Evolutionary conservation across 2,329 filamentous ascomycete genomes (phyloP).

Genomic region (Erysiphe pulchra): DNA sequence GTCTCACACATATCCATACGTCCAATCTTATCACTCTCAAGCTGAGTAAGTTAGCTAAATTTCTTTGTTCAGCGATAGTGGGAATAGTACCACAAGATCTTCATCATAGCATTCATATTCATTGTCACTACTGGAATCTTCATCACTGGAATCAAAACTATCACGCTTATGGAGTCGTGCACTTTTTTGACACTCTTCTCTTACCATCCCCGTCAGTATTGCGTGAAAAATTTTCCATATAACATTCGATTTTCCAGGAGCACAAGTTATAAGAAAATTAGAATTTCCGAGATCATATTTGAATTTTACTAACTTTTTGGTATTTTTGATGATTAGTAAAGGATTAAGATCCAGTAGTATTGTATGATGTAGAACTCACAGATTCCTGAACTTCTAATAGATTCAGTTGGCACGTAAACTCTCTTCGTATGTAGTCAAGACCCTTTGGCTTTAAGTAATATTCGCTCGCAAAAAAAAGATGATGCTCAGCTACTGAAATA

Average conservation of each 20-base stretch:
- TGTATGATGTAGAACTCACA: background rate
- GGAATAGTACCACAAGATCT: background rate
- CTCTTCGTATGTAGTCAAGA: slow-evolving; percentile 4
- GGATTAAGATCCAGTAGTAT: too few relatives aligned
- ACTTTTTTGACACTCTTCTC: slow-evolving; percentile 3
- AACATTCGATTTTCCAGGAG: slow-evolving; percentile 1
- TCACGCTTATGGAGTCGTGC: slow-evolving; percentile 1
- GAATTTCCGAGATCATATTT: slow-evolving; percentile 1
- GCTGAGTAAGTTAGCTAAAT: background rate
- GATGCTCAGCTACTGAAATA: background rate
- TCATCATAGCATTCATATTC: slow-evolving; percentile 3
- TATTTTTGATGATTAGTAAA: too few relatives aligned
- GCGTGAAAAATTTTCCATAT: slow-evolving; percentile 2
- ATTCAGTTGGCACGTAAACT: slow-evolving; percentile 3
- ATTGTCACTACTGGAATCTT: background rate
- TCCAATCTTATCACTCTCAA: slow-evolving; percentile 1
- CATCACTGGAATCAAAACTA: slow-evolving; percentile 1
- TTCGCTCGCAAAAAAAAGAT: slow-evolving; percentile 4
- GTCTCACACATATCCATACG: background rate
- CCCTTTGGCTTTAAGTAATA: slow-evolving; percentile 8
- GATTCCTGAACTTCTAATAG: background rate
- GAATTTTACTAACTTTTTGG: slow-evolving; percentile 1
- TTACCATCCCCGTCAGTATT: slow-evolving; percentile 3
- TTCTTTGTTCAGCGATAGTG: background rate
- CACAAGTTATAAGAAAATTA: slow-evolving; percentile 2